Base-by-base conservation (phyloP, 2,329 filamentous ascomycete species). In the Daldinia sp. region DNA sequence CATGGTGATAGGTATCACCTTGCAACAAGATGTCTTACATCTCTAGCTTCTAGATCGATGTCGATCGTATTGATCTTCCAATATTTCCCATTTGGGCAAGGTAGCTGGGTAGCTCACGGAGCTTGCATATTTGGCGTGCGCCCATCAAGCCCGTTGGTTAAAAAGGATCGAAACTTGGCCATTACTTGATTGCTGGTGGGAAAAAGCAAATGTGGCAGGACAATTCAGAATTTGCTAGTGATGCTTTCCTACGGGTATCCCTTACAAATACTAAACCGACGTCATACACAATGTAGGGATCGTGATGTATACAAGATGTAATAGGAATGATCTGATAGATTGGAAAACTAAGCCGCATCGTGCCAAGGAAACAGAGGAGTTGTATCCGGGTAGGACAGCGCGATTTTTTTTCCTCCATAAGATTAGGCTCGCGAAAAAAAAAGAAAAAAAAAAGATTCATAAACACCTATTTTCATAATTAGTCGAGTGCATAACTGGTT, bases 211-310 rank as follows among this genome's bases (percentile, higher is more conserved):
- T 43, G 21, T n/a, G 21, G 39, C 25, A 48, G 30, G 30, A 29
- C 7, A 49, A 43, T 47, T 30, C 19, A 34, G 35, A 58, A 41
- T 48, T 23, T 34, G 30, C 48, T 45, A 21, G 2, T 50, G 6
- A 30, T 48, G 19, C 8, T 47, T 23, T 43, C 34, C 27, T 34
- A 30, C 8, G 8, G 23, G 32, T 29, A 48, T 21, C 10, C 15
- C 35, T n/a, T 25, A 3, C 11, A 19, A 56, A 37, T 17, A 51
- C 27, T n/a, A 27, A 13, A 7, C 30, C 50, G 49, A 64, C 61
- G 64, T 64, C 64, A 67, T 67, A 43, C 41, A 51, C 62, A 55
- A 67, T 64, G 61, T 66, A 60, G 23, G 35, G 49, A 53, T 54
- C 34, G 37, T 61, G 50, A 49, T 27, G 17, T 50, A 39, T 50